phyloP scores from a whole-genome alignment of 495 filamentous ascomycete species.

The Clavariopsis aquatica region DNA sequence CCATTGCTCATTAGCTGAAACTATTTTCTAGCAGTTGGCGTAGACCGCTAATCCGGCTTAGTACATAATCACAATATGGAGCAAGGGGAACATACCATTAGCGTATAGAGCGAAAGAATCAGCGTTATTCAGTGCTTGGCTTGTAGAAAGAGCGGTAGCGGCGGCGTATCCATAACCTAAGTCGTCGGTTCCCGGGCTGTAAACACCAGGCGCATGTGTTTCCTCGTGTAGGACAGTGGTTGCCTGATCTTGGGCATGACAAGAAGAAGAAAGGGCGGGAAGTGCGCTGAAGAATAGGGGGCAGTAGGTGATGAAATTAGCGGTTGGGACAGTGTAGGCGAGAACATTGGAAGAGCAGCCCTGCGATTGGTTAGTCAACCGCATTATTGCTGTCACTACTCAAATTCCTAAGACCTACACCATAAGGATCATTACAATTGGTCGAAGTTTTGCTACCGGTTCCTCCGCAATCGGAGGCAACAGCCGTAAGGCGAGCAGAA shows the following conservation, averaged over 20 bases:
- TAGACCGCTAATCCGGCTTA: slow-evolving; percentile 18
- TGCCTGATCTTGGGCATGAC: slow-evolving; percentile 61
- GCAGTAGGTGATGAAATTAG: slow-evolving; percentile 59
- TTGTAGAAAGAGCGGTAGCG: slow-evolving; percentile 47
- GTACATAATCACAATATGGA: neutral
- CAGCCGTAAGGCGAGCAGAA: slow-evolving; percentile 52
- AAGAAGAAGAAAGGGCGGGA: slow-evolving; percentile 48
- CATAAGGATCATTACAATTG: slow-evolving; percentile 56
- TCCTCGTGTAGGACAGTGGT: slow-evolving; percentile 64
- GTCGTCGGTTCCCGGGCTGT: slow-evolving; percentile 57
- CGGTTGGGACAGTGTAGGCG: slow-evolving; percentile 58
- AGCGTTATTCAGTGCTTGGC: slow-evolving; percentile 59
- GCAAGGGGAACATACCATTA: slow-evolving; percentile 49
- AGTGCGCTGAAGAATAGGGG: slow-evolving; percentile 57
- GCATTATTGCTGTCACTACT: neutral
- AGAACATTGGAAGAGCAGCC: slow-evolving; percentile 56
- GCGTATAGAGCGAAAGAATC: slow-evolving; percentile 65
- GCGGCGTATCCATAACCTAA: slow-evolving; percentile 60
- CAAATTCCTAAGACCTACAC: neutral
- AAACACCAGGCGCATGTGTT: slow-evolving; percentile 59
- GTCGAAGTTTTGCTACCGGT: slow-evolving; percentile 50
- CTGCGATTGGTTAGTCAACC: slow-evolving; percentile 2
- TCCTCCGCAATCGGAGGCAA: slow-evolving; percentile 55
- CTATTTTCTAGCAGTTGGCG: slow-evolving; percentile 30
- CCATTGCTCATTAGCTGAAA: neutral